A percentile compares a stretch with the other conserved stretches of the same genome.
Evolutionary conservation across 148 eudicot genomes (phyloP).

Genomic region (Fagopyrum esculentum): DNA sequence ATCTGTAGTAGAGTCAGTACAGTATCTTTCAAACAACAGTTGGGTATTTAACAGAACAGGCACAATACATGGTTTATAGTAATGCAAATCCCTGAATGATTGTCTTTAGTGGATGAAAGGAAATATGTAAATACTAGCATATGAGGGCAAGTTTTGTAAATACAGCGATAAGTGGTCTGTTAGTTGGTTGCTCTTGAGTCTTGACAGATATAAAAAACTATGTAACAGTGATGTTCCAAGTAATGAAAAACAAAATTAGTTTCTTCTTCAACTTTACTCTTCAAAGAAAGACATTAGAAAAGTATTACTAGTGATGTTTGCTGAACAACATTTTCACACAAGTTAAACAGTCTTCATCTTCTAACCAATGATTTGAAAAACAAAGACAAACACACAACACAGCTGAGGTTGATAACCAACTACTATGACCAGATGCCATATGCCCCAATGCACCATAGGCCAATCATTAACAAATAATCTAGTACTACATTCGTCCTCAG

Average conservation of each 20-base stretch:
- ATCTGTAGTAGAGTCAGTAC: neutral
- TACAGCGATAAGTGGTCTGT: no score
- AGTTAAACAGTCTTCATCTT: neutral
- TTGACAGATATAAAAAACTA: no score
- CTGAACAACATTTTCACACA: neutral
- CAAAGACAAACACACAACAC: no score
- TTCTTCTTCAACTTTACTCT: no score
- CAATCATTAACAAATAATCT: neutral
- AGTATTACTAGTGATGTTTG: neutral
- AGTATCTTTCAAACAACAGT: neutral
- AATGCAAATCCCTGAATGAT: neutral
- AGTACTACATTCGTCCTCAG: neutral
- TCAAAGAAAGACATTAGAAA: neutral
- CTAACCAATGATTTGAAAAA: no score
- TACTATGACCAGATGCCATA: neutral
- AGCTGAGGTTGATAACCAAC: no score
- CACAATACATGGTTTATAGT: neutral
- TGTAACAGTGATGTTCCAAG: no score
- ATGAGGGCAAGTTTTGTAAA: no score
- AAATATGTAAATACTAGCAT: no score
- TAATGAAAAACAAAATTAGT: no score
- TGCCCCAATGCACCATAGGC: neutral
- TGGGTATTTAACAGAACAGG: neutral
- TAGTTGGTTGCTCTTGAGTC: no score
- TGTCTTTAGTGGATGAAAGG: neutral